Evolutionary conservation across 352 stramenopile species (phyloP).

Genomic region (Phytophthora uliginosa): DNA sequence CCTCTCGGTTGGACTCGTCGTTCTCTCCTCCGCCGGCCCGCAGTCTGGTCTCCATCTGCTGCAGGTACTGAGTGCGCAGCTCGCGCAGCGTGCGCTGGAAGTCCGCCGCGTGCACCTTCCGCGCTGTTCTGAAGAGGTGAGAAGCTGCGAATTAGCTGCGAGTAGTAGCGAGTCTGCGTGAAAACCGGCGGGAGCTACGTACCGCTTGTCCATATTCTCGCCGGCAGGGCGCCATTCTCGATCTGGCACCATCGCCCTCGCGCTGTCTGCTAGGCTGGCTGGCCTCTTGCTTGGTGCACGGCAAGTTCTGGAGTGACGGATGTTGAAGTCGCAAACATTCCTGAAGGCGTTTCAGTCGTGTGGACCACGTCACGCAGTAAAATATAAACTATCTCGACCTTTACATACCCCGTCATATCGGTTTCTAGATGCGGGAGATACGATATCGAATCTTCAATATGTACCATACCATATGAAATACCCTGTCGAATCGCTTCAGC

Average conservation of each 20-base stretch:
- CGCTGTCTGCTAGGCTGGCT: too few species aligned
- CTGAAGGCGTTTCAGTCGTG: neutral
- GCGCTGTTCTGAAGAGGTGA: conserved; percentile 54
- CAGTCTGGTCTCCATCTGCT: conserved; percentile 21
- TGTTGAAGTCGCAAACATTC: conserved; percentile 26
- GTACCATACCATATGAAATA: too few species aligned
- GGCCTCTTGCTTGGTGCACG: neutral
- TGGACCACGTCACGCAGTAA: neutral
- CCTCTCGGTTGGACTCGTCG: conserved; percentile 5
- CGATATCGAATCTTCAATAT: too few species aligned
- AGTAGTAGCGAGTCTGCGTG: neutral
- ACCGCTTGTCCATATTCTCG: conserved; percentile 86
- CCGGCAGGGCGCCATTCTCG: conserved; percentile 68
- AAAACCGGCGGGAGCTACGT: conserved; percentile 1
- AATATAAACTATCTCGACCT: too few species aligned
- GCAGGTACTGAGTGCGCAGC: conserved; percentile 55
- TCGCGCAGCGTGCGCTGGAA: conserved; percentile 63
- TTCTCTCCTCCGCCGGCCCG: neutral
- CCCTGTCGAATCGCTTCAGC: too few species aligned
- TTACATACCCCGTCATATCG: too few species aligned
- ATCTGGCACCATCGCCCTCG: conserved; percentile 64
- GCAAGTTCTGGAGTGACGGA: conserved; percentile 21
- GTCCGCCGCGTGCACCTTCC: conserved; percentile 67
- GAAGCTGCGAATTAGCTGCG: neutral
- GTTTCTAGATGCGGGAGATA: too few species aligned